Conservation (phyloP, 495 filamentous ascomycete species). For the Entonaema liquescens region DNA sequence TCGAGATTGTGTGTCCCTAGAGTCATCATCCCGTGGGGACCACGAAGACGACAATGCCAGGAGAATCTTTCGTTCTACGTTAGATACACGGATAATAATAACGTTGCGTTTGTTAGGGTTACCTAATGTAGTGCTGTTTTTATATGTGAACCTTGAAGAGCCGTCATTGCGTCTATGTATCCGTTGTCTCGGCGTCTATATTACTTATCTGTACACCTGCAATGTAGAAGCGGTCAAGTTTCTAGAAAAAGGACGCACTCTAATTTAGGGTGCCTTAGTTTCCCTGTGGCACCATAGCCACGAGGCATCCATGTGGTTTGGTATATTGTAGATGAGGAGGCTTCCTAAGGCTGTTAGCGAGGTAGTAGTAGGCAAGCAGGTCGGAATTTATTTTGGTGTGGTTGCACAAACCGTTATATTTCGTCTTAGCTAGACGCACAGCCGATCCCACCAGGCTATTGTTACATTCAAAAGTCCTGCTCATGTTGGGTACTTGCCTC, state of each 20-base stretch:
- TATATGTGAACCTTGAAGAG: neutral
- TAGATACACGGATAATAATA: conserved; percentile 38
- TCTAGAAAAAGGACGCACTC: conserved; percentile 18
- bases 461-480: conserved; percentile 19
- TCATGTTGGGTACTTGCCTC: conserved; percentile 3
- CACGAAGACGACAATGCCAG: conserved; percentile 11
- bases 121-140: neutral
- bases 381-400: conserved; percentile 37
- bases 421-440: conserved; percentile 26
- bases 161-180: too few species aligned
- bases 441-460: conserved; percentile 27
- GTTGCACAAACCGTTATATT: conserved; percentile 30
- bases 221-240: neutral
- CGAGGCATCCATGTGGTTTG: conserved; percentile 40
- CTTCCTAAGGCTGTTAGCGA: conserved; percentile 24
- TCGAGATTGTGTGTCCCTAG: neutral
- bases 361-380: conserved; percentile 12
- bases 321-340: conserved; percentile 23
- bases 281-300: conserved; percentile 33
- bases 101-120: conserved; percentile 20
- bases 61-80: conserved; percentile 28
- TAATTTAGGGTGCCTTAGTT: conserved; percentile 40
- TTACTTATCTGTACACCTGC: conserved; percentile 1
- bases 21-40: conserved; percentile 6
- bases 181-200: too few species aligned